Base-by-base conservation (phyloP, 2,329 filamentous ascomycete species). In the Pestalotiopsis sp. region DNA sequence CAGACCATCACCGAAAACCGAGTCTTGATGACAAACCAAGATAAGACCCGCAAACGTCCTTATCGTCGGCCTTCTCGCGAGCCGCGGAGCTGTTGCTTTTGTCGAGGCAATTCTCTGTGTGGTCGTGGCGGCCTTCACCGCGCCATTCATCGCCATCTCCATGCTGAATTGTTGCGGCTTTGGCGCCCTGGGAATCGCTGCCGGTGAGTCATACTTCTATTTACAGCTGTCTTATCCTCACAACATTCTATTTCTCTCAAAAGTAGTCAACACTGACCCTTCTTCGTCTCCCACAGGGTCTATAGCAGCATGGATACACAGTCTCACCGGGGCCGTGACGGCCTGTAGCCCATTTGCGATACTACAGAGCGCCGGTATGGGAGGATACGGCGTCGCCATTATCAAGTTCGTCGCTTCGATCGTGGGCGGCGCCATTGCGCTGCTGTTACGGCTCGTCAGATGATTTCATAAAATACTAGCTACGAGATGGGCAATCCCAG, bases 311-410 rank as follows among this genome's bases (percentile, higher is more conserved):
- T 67, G 52, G 0, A 52, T 72, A 0, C 79, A 81, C 17, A 72
- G 72, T 9, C 41, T 49, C 1, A 75, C 78, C 1, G 79, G 79
- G 1, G 78, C 70, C 25, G 75, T 80, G 3, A 70, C n/a, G 0
- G 73, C 72, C 0, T 64, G 68, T 0, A 71, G 75, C 4, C 0
- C 72, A 0, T 80, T 81, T 27, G 75, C 80, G 1, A 74, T 65
- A 2, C 70, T 80, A 0, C 76, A 80, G 71, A 80, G 78, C 57
- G 79, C 78, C 0, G 79, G 66, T 0, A 71, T 70, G 2, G 78
- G 74, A 0, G 80, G 79, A 1, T 14, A 14, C 11, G 61, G 61
- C 17, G 62, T 14, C 4, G 40, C 38, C 4, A 17, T 27, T 2
- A 40, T 65, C 14, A 45, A 65, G 17, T 4, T 20, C 25, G 41